phyloP scores from a whole-genome alignment of 495 filamentous ascomycete species.

The Thermothielavioides terrestris region DNA sequence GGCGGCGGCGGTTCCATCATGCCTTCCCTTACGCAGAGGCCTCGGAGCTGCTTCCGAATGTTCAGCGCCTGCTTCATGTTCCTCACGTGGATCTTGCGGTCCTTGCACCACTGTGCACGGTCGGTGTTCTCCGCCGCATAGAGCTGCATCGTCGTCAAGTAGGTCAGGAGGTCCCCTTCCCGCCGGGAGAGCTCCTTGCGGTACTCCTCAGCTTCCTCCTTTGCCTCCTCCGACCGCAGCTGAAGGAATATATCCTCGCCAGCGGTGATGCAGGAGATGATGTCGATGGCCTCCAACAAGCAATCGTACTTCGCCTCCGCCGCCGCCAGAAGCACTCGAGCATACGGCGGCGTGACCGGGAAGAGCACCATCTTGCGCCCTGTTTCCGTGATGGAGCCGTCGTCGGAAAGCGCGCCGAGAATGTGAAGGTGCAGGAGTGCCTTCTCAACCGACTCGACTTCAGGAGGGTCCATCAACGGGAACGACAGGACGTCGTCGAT shows the following conservation, averaged over 20 bases:
- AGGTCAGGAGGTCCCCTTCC: slow-evolving; percentile 85
- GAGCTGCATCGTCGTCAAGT: slow-evolving; percentile 71
- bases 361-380: slow-evolving; percentile 73
- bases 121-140: slow-evolving; percentile 70
- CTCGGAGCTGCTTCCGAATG: slow-evolving; percentile 78
- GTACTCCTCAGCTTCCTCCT: slow-evolving; percentile 63
- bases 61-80: slow-evolving; percentile 69
- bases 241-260: slow-evolving; percentile 81
- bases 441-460: slow-evolving; percentile 68
- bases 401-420: slow-evolving; percentile 65
- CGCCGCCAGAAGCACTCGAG: slow-evolving; percentile 74
- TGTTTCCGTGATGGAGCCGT: slow-evolving; percentile 62
- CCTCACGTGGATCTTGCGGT: slow-evolving; percentile 66
- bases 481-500: slow-evolving; percentile 76
- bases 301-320: slow-evolving; percentile 59
- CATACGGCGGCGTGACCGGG: slow-evolving; percentile 74
- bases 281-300: slow-evolving; percentile 78
- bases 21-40: slow-evolving; percentile 46
- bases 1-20: slow-evolving; percentile 34
- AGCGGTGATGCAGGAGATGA: slow-evolving; percentile 78
- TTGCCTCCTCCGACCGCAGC: slow-evolving; percentile 68
- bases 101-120: slow-evolving; percentile 67
- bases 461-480: slow-evolving; percentile 75
- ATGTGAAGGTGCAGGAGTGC: slow-evolving; percentile 71
- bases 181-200: slow-evolving; percentile 66